A percentile compares a stretch with the other conserved stretches of the same genome.
Evolutionary conservation across 2,329 filamentous ascomycete genomes (phyloP).

Genomic region (Rhynchosporium graminicola): DNA sequence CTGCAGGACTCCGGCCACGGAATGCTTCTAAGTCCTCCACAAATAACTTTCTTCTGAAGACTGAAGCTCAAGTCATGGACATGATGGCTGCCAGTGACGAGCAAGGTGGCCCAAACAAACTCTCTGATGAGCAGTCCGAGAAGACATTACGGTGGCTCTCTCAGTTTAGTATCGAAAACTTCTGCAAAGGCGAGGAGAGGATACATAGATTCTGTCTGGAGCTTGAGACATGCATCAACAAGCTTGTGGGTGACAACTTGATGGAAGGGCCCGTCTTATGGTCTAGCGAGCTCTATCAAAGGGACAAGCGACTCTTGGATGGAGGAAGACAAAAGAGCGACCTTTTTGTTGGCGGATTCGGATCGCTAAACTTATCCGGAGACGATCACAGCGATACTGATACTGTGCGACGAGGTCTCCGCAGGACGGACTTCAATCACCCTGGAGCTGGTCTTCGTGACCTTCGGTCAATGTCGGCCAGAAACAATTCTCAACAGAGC

Average conservation of each 20-base stretch:
- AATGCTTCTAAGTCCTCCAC: conserved; percentile 38
- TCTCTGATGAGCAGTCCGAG: conserved; percentile 93
- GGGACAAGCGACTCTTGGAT: conserved; percentile 63
- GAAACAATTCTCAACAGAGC: conserved; percentile 69
- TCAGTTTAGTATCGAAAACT: conserved; percentile 81
- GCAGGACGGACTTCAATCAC: conserved; percentile 45
- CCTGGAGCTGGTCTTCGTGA: conserved; percentile 54
- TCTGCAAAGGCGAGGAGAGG: conserved; percentile 91
- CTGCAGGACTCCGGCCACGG: conserved; percentile 43
- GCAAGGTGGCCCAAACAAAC: conserved; percentile 89
- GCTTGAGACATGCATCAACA: conserved; percentile 81
- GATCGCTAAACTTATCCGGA: conserved; percentile 49
- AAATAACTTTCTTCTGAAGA: conserved; percentile 69
- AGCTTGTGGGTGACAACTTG: conserved; percentile 81
- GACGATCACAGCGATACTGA: conserved; percentile 43
- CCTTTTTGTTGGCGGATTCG: conserved; percentile 49
- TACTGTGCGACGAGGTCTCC: conserved; percentile 38
- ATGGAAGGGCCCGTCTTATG: conserved; percentile 85
- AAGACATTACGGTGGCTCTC: conserved; percentile 82
- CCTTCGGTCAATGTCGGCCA: conserved; percentile 57
- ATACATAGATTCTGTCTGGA: conserved; percentile 94
- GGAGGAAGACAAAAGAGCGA: conserved; percentile 52
- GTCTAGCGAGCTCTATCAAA: conserved; percentile 85
- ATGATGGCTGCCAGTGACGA: conserved; percentile 79
- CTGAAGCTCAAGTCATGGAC: conserved; percentile 83